Conservation (phyloP, 805 yeast genomes). For the Sporopachydermia quercuum region DNA sequence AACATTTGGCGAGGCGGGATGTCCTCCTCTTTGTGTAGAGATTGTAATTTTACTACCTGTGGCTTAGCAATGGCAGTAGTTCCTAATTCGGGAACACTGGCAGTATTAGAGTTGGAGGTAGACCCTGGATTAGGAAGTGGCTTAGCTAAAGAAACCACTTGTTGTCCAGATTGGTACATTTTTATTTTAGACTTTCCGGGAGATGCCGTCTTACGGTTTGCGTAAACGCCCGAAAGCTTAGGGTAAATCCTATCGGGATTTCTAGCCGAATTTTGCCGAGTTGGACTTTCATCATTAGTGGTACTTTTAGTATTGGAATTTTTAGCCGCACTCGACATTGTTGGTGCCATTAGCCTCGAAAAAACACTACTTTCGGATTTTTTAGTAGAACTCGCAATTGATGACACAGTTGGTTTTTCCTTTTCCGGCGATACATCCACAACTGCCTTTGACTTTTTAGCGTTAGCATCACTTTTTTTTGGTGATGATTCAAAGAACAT, state of each 20-base stretch:
- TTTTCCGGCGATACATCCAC: not conserved
- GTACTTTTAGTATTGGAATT: conserved; percentile 2
- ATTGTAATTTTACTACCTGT: not conserved
- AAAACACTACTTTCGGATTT: conserved; percentile 4
- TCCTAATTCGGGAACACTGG: not conserved
- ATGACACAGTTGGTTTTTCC: too few relatives aligned
- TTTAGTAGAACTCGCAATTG: not conserved
- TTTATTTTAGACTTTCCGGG: not conserved
- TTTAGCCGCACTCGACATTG: conserved; percentile 10
- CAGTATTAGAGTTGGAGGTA: conserved; percentile 2
- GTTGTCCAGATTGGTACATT: not conserved
- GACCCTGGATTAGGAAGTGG: not conserved
- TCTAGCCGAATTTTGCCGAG: conserved; percentile 1
- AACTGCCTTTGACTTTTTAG: not conserved
- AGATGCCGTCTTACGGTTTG: conserved; percentile 2
- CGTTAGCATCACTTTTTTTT: not conserved
- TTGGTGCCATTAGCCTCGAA: conserved; percentile 9
- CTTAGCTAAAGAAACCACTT: not conserved
- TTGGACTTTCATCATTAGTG: not conserved
- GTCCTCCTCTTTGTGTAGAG: not conserved
- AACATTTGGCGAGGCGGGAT: not conserved
- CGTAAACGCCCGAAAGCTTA: conserved; percentile 5
- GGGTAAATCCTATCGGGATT: conserved; percentile 3
- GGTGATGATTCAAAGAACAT: conserved; percentile 3
- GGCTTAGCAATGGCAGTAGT: conserved; percentile 1